Percentiles rank a stretch among this genome's conserved stretches.
Conservation (phyloP, 1,284 basidiomycete species). For the Sporisorium scitamineum region DNA sequence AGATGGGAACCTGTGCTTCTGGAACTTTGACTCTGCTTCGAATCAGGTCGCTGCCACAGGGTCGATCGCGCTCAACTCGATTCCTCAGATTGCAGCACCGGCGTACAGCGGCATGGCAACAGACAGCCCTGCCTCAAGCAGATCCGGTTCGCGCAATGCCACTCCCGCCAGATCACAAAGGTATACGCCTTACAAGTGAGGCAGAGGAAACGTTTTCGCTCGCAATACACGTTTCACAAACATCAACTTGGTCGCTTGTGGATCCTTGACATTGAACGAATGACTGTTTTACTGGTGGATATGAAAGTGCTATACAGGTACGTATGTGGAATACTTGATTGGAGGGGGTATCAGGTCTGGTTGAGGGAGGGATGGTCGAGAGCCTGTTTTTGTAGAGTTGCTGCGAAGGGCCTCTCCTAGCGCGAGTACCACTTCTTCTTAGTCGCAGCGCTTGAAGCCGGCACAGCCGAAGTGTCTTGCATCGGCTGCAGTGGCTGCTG, state of each 20-base stretch:
- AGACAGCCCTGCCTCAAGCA: conserved; percentile 10
- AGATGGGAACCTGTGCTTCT: conserved; percentile 57
- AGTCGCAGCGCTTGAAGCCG: conserved; percentile 12
- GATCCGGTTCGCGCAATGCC: conserved; percentile 27
- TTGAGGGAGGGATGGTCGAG: not conserved
- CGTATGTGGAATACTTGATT: not conserved
- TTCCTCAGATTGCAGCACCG: conserved; percentile 2
- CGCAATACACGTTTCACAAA: not conserved
- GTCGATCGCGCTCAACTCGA: conserved; percentile 11
- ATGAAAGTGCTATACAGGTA: not conserved
- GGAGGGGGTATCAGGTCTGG: conserved; percentile 16
- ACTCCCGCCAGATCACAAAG: conserved; percentile 26
- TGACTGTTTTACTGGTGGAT: not conserved
- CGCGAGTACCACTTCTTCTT: conserved; percentile 30
- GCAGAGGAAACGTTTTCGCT: not conserved
- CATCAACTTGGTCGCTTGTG: not conserved
- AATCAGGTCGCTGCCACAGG: conserved; percentile 2
- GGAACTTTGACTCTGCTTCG: conserved; percentile 30
- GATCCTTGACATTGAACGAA: conserved; percentile 3
- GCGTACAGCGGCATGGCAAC: not conserved
- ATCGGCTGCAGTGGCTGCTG: conserved; percentile 16
- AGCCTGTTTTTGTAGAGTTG: not conserved
- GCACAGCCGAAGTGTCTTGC: conserved; percentile 15
- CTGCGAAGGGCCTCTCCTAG: not conserved
- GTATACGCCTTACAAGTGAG: conserved; percentile 47